Evolutionary conservation across 192 early-diverging fungal species (phyloP), one percentile per base, ranked within the genome.

Genomic region (Thamnidium elegans): DNA sequence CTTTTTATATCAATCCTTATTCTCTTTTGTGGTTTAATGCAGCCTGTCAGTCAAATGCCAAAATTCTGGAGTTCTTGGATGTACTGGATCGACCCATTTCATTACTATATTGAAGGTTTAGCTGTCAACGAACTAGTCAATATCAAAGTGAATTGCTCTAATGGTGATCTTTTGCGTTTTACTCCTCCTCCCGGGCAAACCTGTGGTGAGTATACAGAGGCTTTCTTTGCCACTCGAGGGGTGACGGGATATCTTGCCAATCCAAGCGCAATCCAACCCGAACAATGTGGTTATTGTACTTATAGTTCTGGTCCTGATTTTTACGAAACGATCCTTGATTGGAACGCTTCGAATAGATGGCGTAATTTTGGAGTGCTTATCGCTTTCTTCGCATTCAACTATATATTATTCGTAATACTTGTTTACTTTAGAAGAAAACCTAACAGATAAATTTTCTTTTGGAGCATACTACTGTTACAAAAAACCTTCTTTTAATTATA

Each of bases 1-100:
- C 81, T 92, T 34, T 77, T 86, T 61, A 81, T 88, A 2, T 81
- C 84, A 1, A 75, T 85, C 60, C 78, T 89, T 45, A 81, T 84
- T 66, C 72, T 92, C 52, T 92, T 90, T 76, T 80, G 81, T 32
- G 88, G 89, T 69, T 78, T 90, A 44, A 87, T 89, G 69, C 85
- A 85, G 55, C 76, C 84, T 0, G 79, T 79, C 36, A 32, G 59
- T 17, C 65, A 71, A 0, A 89, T 91, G 86, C 82, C 84, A 10
- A 75, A 71, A 47, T 89, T 90, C 76, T 89, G 87, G 85, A 78
- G 78, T 50, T 66, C 65, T 1, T 87, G 82, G 78, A 80, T 89
- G 79, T 89, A 89, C 67, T 83, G 81, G 81, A 55, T 84, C 10
- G 84, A 87, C 34, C 88, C 88, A 0, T 86, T 82, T 69, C 80